Conservation (phyloP, 495 filamentous ascomycete species). For the Aspergillus sclerotioniger region DNA sequence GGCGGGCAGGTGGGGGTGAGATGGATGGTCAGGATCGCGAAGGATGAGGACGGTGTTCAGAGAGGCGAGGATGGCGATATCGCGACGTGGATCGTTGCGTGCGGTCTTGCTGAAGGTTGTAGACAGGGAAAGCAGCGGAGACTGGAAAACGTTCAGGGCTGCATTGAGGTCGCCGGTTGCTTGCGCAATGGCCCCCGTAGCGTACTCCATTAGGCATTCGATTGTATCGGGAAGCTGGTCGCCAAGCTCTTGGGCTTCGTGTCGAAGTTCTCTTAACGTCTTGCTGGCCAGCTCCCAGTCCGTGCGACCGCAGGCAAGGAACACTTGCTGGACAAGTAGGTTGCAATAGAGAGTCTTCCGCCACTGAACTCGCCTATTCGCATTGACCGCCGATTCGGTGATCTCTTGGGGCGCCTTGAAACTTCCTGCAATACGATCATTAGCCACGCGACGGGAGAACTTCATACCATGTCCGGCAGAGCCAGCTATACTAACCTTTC, state of each 20-base stretch:
- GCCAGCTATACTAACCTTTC: constrained; percentile 41
- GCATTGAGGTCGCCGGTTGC: constrained; percentile 66
- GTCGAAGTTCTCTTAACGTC: constrained; percentile 40
- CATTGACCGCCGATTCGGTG: constrained; percentile 45
- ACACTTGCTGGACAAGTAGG: constrained; percentile 58
- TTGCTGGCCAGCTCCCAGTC: constrained; percentile 58
- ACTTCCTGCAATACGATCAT: constrained; percentile 25
- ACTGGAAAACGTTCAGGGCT: constrained; percentile 66
- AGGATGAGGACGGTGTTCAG: constrained; percentile 84
- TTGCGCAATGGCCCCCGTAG: constrained; percentile 74
- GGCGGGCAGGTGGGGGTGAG: constrained; percentile 43
- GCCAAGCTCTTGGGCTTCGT: constrained; percentile 34
- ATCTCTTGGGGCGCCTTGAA: constrained; percentile 42
- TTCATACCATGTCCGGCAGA: background rate
- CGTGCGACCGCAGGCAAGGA: constrained; percentile 58
- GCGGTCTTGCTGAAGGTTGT: constrained; percentile 38
- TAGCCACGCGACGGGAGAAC: constrained; percentile 10
- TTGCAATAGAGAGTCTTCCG: constrained; percentile 53
- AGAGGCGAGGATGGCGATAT: constrained; percentile 72
- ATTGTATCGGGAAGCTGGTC: constrained; percentile 42
- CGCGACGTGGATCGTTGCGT: constrained; percentile 57
- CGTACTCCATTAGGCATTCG: constrained; percentile 58
- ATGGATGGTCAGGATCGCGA: constrained; percentile 56
- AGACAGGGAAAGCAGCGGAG: constrained; percentile 53
- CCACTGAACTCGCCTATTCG: constrained; percentile 49